These are phyloP conservation scores for Aspergillus fischeri DNA, from an alignment of 2,329 filamentous ascomycete species.

Conservation along the genomic window DNA sequence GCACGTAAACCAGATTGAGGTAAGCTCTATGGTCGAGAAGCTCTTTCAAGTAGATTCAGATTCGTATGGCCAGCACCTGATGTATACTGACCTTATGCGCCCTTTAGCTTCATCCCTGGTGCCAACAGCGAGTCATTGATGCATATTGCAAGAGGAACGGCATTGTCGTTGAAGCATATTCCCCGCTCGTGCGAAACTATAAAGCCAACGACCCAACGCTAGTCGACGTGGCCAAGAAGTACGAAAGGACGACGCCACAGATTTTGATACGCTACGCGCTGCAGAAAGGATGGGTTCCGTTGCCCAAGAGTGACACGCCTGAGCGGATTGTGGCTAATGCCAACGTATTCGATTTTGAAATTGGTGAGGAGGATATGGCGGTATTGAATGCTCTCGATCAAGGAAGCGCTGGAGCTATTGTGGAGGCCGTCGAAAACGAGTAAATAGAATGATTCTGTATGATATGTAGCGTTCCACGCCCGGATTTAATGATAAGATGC, in stretches of 20 bases:
- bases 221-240: conserved; percentile 63
- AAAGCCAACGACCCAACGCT: conserved; percentile 67
- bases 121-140: conserved; percentile 59
- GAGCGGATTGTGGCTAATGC: conserved; percentile 64
- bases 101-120: conserved; percentile 65
- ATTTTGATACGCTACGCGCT: conserved; percentile 75
- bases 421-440: conserved; percentile 45
- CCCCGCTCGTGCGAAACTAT: conserved; percentile 59
- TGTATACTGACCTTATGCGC: conserved; percentile 11
- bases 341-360: conserved; percentile 57
- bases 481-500: conserved; percentile 1
- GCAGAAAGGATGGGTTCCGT: conserved; percentile 70
- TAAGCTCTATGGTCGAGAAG: conserved; percentile 33
- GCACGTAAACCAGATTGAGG: conserved; percentile 71
- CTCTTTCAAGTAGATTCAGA: background rate
- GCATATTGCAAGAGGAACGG: conserved; percentile 51
- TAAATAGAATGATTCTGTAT: conserved; percentile 18
- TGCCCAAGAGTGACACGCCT: conserved; percentile 70
- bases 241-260: conserved; percentile 71
- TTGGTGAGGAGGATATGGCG: conserved; percentile 56
- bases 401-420: conserved; percentile 45
- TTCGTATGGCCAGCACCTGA: background rate
- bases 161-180: conserved; percentile 53
- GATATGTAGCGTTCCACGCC: conserved; percentile 4
- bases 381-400: conserved; percentile 50